Evolutionary conservation across 1,284 basidiomycete species (phyloP).

Genomic region (Rhodotorula sp.): DNA sequence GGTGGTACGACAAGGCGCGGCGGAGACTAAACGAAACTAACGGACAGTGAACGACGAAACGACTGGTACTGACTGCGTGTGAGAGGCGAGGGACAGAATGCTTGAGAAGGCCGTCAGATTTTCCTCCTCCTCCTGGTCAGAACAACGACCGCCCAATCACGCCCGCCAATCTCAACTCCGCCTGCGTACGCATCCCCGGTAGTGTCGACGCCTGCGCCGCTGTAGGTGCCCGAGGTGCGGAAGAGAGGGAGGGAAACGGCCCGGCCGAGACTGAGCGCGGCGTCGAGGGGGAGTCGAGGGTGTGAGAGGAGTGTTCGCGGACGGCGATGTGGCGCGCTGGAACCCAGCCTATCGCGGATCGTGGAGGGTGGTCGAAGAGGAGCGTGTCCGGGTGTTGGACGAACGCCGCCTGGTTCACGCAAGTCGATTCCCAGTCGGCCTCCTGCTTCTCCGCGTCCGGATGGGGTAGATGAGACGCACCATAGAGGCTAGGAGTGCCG

Average conservation of each 20-base stretch:
- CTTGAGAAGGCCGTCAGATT: too few relatives aligned
- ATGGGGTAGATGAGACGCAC: conserved; percentile 8
- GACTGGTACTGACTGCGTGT: too few relatives aligned
- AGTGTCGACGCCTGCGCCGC: too few relatives aligned
- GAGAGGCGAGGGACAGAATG: too few relatives aligned
- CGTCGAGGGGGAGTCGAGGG: not conserved
- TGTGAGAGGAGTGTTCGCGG: not conserved
- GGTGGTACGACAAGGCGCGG: too few relatives aligned
- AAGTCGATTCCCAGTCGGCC: too few relatives aligned
- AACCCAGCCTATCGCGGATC: conserved; percentile 15
- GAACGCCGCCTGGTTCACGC: conserved; percentile 7
- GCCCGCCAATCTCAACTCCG: conserved; percentile 3
- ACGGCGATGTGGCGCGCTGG: conserved; percentile 15
- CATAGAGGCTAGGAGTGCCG: conserved; percentile 7
- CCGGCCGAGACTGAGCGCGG: not conserved
- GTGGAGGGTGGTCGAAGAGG: conserved; percentile 25
- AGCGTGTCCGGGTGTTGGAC: conserved; percentile 22
- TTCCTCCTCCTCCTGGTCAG: not conserved
- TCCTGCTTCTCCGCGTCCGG: not conserved
- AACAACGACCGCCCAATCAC: not conserved
- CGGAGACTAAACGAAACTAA: too few relatives aligned
- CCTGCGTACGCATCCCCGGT: not conserved
- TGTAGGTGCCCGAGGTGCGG: not conserved
- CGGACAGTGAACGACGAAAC: too few relatives aligned
- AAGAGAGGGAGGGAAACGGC: not conserved